These are phyloP conservation scores for Hypoxylon sp. DNA, from an alignment of 2,329 filamentous ascomycete species.

Conservation along the genomic window DNA sequence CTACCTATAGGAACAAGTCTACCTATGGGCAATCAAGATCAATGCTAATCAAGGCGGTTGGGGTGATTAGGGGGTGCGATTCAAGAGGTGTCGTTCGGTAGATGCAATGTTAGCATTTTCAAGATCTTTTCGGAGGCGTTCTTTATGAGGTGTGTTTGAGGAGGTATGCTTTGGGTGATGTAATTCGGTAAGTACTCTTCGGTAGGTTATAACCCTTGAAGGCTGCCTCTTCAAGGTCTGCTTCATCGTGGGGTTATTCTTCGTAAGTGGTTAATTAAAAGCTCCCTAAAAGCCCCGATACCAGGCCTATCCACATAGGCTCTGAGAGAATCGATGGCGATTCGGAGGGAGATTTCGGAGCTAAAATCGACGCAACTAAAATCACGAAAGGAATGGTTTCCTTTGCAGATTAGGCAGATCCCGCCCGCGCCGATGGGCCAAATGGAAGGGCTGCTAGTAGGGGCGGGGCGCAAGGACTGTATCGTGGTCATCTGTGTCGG, in stretches of 20 bases:
- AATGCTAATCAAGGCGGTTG: background rate
- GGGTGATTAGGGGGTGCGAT: background rate
- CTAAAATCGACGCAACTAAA: slow-evolving; percentile 48
- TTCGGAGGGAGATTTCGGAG: slow-evolving; percentile 50
- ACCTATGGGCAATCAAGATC: slow-evolving; percentile 8
- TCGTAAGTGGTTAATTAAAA: slow-evolving; percentile 39
- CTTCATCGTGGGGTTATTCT: slow-evolving; percentile 22
- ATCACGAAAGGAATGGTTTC: slow-evolving; percentile 27
- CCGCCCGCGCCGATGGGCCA: slow-evolving; percentile 34
- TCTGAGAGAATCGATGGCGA: slow-evolving; percentile 53
- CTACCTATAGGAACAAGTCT: background rate
- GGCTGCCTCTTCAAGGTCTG: background rate
- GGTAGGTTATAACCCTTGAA: background rate
- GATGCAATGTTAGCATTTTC: background rate
- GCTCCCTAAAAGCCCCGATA: slow-evolving; percentile 22
- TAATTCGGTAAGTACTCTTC: background rate
- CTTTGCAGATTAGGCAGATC: slow-evolving; percentile 45
- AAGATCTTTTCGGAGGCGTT: background rate
- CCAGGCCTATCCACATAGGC: slow-evolving; percentile 12
- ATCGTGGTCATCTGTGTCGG: background rate
- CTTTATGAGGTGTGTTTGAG: background rate
- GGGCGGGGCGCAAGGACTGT: background rate
- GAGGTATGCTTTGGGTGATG: background rate
- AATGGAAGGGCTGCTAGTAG: slow-evolving; percentile 1
- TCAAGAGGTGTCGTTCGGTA: background rate